Evolutionary conservation across 257 asterid species (phyloP).

Genomic region (Solanum commersonii): DNA sequence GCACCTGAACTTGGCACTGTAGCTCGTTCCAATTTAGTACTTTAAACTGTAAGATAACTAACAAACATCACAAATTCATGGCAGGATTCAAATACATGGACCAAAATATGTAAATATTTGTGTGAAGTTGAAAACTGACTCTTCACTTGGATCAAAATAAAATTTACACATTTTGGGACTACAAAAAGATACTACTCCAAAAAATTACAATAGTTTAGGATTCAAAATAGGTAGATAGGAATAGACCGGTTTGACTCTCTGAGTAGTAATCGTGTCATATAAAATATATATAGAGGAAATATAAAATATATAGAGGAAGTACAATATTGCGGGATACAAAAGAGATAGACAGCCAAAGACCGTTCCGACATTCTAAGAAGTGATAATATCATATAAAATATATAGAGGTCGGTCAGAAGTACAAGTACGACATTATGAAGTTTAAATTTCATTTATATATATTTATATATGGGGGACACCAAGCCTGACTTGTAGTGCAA

Average conservation of each 20-base stretch:
- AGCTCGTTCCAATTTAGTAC: not conserved
- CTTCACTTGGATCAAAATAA: not conserved
- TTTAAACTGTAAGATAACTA: not conserved
- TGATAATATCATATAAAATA: not conserved
- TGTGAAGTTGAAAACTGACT: not conserved
- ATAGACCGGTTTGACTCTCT: not conserved
- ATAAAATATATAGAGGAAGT: not conserved
- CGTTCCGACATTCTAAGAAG: not conserved
- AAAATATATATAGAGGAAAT: not conserved
- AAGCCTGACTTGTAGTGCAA: not conserved
- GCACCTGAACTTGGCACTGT: not conserved
- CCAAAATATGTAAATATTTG: not conserved
- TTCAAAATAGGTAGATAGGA: not conserved
- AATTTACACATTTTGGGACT: not conserved
- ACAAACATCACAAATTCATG: not conserved
- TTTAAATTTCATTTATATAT: not conserved
- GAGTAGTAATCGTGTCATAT: not conserved
- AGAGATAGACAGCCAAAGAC: not conserved
- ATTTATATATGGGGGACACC: not conserved
- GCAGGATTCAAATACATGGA: not conserved
- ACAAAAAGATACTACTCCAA: not conserved
- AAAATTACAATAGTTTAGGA: not conserved
- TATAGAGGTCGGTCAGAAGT: not conserved
- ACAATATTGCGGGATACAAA: not conserved
- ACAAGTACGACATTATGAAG: not conserved